phyloP scores from a whole-genome alignment of 2,329 filamentous ascomycete species.

The Talaromyces islandicus region DNA sequence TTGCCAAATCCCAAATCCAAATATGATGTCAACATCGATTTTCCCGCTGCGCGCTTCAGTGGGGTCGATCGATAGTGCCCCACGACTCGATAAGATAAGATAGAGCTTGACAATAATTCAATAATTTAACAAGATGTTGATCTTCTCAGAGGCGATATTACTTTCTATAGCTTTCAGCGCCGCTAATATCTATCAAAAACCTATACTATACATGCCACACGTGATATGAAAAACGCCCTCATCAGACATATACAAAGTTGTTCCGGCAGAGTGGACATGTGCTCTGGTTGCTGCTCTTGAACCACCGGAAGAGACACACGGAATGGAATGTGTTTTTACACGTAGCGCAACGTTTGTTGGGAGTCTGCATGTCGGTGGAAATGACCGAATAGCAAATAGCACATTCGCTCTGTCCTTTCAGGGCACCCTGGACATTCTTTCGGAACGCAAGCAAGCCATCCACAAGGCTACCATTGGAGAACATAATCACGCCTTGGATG shows the following conservation, averaged over 20 bases:
- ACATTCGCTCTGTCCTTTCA: constrained; percentile 92
- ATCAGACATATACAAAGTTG: constrained; percentile 60
- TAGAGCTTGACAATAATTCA: not conserved
- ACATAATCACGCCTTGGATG: constrained; percentile 87
- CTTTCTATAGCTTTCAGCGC: not conserved
- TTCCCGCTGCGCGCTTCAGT: not conserved
- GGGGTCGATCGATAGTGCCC: not conserved
- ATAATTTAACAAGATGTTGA: not conserved
- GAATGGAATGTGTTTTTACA: constrained; percentile 94
- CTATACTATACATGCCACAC: constrained; percentile 8
- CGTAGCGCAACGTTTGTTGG: constrained; percentile 83
- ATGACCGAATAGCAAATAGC: constrained; percentile 97
- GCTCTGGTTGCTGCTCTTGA: constrained; percentile 84
- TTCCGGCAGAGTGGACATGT: constrained; percentile 91
- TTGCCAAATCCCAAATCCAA: not conserved
- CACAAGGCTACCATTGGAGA: constrained; percentile 81
- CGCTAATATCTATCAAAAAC: constrained; percentile 1
- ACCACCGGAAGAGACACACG: constrained; percentile 92
- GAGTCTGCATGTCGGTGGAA: constrained; percentile 78
- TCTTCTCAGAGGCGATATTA: not conserved
- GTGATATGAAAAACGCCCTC: not conserved
- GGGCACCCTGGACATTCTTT: constrained; percentile 75
- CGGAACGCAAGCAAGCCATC: constrained; percentile 83
- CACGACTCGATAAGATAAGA: not conserved
- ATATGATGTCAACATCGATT: not conserved